phyloP scores from a whole-genome alignment of 441 rosid species.

The Gossypium armourianum region DNA sequence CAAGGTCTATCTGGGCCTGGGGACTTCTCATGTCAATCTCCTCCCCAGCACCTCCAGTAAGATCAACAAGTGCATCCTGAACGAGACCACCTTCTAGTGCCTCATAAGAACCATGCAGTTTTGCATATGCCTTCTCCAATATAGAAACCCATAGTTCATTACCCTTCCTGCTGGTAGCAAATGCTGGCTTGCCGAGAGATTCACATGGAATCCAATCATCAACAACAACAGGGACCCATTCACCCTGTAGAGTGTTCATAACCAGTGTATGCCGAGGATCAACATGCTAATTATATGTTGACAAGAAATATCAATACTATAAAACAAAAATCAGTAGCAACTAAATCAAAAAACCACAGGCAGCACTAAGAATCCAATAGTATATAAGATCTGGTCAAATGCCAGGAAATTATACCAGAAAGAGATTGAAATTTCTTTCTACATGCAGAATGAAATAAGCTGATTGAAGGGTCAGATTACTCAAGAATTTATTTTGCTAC shows the following conservation, averaged over 20 bases:
- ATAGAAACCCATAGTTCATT: slow-evolving; percentile 97
- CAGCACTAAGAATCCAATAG: background rate
- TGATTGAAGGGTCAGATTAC: background rate
- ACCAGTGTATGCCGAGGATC: slow-evolving; percentile 3
- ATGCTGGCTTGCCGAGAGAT: slow-evolving; percentile 90
- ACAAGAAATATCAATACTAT: background rate
- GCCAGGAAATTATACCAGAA: background rate
- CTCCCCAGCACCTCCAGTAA: slow-evolving; percentile 99
- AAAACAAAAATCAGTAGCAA: background rate
- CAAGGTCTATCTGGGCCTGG: slow-evolving; percentile 98
- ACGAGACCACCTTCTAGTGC: slow-evolving; percentile 99
- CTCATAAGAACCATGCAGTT: slow-evolving; percentile 96
- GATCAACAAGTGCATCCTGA: slow-evolving; percentile 98
- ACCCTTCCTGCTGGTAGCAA: slow-evolving; percentile 87
- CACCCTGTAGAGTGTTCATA: slow-evolving; percentile 55
- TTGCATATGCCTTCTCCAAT: slow-evolving; percentile 96
- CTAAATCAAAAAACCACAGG: background rate
- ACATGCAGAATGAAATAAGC: background rate
- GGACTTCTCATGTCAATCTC: slow-evolving; percentile 99
- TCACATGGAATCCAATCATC: slow-evolving; percentile 99
- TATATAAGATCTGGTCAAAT: background rate
- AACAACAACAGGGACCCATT: slow-evolving; percentile 98
- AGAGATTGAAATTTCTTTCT: background rate
- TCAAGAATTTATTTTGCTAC: background rate
- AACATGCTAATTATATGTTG: background rate